phyloP scores from a whole-genome alignment of 331 rosid genomes.

The Acacia concinna region DNA sequence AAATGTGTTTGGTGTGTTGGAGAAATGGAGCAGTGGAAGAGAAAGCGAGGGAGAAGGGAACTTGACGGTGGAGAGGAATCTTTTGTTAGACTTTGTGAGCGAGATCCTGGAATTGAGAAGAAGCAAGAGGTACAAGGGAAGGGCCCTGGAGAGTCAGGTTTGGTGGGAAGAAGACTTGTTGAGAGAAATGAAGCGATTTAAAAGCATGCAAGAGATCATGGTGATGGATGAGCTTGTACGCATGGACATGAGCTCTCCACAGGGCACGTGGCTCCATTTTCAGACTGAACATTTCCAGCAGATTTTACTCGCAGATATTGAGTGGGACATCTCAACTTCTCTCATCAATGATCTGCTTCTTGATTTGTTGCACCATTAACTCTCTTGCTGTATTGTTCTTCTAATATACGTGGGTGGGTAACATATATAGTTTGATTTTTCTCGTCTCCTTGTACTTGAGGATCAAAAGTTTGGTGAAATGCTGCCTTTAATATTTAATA shows the following conservation, averaged over 20 bases:
- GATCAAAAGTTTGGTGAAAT: not conserved
- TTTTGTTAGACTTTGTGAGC: constrained; percentile 53
- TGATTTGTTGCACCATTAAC: constrained; percentile 45
- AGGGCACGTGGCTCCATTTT: constrained; percentile 26
- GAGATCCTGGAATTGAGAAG: constrained; percentile 46
- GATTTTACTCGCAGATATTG: constrained; percentile 46
- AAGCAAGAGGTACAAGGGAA: constrained; percentile 34
- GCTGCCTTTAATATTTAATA: too few species aligned
- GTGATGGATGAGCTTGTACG: constrained; percentile 45
- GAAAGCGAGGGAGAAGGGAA: constrained; percentile 36
- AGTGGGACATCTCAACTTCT: constrained; percentile 40
- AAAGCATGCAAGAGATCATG: constrained; percentile 48
- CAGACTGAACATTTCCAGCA: constrained; percentile 54
- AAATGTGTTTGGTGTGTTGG: not conserved
- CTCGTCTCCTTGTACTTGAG: not conserved
- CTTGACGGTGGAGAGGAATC: constrained; percentile 49
- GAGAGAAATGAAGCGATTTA: constrained; percentile 51
- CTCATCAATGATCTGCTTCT: constrained; percentile 58
- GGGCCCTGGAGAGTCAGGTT: constrained; percentile 43
- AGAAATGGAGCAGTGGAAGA: not conserved
- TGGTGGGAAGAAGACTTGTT: constrained; percentile 53
- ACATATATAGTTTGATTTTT: too few species aligned
- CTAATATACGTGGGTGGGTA: too few species aligned
- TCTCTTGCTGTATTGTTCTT: not conserved
- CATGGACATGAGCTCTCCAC: not conserved